Conservation (phyloP, 2,329 filamentous ascomycete genomes). For the Alternaria rosae region DNA sequence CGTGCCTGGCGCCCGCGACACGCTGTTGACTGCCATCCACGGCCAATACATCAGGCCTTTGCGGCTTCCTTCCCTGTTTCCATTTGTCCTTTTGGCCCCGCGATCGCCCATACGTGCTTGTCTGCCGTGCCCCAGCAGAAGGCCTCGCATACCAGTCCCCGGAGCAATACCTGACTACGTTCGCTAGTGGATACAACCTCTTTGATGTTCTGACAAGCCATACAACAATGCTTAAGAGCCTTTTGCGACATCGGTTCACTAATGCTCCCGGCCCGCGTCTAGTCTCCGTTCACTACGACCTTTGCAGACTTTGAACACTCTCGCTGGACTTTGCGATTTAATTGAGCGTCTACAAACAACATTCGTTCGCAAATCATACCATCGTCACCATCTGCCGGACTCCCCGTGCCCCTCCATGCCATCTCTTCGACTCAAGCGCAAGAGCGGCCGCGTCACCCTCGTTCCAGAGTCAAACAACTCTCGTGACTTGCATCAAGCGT, state of each 20-base stretch:
- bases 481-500: constrained; percentile 26
- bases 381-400: constrained; percentile 33
- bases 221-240: constrained; percentile 50
- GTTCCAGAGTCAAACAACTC: constrained; percentile 32
- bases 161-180: constrained; percentile 42
- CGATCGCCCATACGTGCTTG: constrained; percentile 39
- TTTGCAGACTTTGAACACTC: constrained; percentile 27
- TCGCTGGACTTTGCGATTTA: constrained; percentile 24
- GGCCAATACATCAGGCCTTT: constrained; percentile 13
- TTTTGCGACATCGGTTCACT: constrained; percentile 50
- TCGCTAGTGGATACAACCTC: constrained; percentile 52
- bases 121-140: constrained; percentile 39
- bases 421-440: constrained; percentile 43
- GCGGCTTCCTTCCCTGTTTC: constrained; percentile 14
- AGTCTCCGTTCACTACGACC: constrained; percentile 40
- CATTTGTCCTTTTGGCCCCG: constrained; percentile 22
- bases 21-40: constrained; percentile 19
- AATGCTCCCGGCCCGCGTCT: constrained; percentile 45
- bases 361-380: constrained; percentile 32
- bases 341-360: constrained; percentile 39
- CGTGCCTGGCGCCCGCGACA: constrained; percentile 33
- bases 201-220: constrained; percentile 44
- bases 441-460: constrained; percentile 46
- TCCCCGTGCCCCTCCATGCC: constrained; percentile 40
- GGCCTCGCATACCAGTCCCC: constrained; percentile 33